A percentile compares a stretch with the other conserved stretches of the same genome.
phyloP scores from a whole-genome alignment of 2,329 filamentous ascomycete genomes.

The Gnomoniopsis smithogilvyi region DNA sequence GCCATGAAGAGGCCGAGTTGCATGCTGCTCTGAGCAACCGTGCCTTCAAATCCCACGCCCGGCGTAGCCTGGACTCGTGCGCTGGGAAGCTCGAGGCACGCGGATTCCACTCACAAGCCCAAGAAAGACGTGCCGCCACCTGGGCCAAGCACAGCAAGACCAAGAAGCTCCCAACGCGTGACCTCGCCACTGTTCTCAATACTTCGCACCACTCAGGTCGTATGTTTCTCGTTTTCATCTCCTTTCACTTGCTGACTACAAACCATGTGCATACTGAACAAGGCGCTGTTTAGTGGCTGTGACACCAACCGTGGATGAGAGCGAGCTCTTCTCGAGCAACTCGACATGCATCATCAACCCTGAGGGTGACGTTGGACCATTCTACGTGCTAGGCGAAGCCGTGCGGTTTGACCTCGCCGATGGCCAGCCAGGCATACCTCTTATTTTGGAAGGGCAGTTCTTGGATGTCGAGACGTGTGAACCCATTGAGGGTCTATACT shows the following conservation, averaged over 20 bases:
- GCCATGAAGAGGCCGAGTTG: background rate
- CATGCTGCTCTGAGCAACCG: background rate
- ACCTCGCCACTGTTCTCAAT: background rate
- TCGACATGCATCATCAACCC: conserved; percentile 23
- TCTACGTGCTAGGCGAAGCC: conserved; percentile 27
- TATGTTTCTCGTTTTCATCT: background rate
- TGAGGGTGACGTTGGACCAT: conserved; percentile 34
- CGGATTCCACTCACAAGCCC: background rate
- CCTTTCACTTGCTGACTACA: background rate
- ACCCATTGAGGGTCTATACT: conserved; percentile 34
- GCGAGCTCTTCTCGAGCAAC: background rate
- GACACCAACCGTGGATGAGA: background rate
- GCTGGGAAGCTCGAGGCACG: background rate
- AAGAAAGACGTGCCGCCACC: background rate
- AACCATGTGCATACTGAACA: background rate
- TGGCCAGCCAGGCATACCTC: conserved; percentile 34
- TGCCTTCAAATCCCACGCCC: background rate
- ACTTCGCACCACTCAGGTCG: background rate
- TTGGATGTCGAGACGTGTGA: conserved; percentile 43
- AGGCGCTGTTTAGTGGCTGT: background rate
- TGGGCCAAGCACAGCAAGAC: background rate
- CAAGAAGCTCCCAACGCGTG: background rate
- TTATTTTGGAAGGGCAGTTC: conserved; percentile 42
- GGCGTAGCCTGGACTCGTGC: background rate
- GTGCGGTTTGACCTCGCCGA: conserved; percentile 40